Percentiles rank a stretch among this genome's conserved stretches.
Evolutionary conservation across 495 filamentous ascomycete species (phyloP).

Genomic region (Aspergillus indologenus): DNA sequence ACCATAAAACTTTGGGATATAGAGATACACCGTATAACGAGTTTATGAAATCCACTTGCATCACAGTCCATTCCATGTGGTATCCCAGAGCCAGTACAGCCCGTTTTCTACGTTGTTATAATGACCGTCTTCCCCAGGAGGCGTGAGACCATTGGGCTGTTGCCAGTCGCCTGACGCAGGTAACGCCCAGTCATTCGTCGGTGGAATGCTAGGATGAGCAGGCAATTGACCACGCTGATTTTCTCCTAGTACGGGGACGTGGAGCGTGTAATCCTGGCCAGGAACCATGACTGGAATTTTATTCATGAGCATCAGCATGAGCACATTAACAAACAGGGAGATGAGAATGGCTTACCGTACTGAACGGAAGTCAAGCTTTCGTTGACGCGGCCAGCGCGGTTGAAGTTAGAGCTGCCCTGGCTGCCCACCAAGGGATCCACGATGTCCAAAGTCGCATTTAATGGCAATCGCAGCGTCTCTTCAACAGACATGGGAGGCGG

Average conservation of each 20-base stretch:
- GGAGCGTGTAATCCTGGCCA: conserved; percentile 8
- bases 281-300: conserved; percentile 12
- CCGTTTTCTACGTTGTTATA: conserved; percentile 18
- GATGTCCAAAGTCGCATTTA: conserved; percentile 16
- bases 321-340: neutral
- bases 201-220: neutral
- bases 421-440: conserved; percentile 7
- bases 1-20: neutral
- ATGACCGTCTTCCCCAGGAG: neutral
- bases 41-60: neutral
- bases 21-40: neutral
- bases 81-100: conserved; percentile 32
- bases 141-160: neutral
- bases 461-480: conserved; percentile 26
- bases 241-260: conserved; percentile 6
- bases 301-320: neutral
- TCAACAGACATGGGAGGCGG: conserved; percentile 21
- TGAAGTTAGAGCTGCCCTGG: conserved; percentile 11
- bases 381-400: conserved; percentile 22
- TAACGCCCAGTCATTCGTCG: neutral
- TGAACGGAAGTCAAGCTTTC: conserved; percentile 28
- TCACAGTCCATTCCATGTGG: conserved; percentile 24
- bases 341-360: conserved; percentile 15
- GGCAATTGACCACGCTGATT: neutral
- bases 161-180: conserved; percentile 3